Evolutionary conservation across 2,329 filamentous ascomycete genomes (phyloP), one percentile per base, ranked within the genome.

Genomic region (Neopestalotiopsis clavispora): DNA sequence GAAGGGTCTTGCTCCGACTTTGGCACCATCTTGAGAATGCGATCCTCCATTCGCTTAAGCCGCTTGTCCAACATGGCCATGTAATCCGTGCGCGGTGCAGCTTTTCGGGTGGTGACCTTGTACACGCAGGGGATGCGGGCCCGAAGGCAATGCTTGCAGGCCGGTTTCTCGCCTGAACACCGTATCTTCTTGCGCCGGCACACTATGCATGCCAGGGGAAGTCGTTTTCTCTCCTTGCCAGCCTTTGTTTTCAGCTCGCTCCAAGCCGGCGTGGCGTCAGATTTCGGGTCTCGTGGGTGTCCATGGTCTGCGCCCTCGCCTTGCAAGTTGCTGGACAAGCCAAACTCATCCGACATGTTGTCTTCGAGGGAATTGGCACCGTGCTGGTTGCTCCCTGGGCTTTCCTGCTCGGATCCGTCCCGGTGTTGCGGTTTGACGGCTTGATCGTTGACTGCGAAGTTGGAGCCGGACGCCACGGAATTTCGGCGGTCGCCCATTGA

Each of bases 21-120:
- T 0, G 96, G 95, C 34, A 98, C 92, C 69, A 95, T 92, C 79
- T 97, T 97, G 82, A 98, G 97, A 71, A 98, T 96, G 68, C 95
- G 91, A 76, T 98, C 95, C 80, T 99, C 96, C 96, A 98, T 98
- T 68, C 95, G 88, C 84, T 97, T 98, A 73, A 98, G 81, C 66
- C 96, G 89, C 82, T 97, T 98, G 82, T 98, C 96, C 75, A 98
- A 84, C 94, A 98, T 98, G 57, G 95, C 94, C 96, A 98, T 98
- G 80, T 98, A 98, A 80, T 98, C 96, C 20, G 96, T 98, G 66
- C 96, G 88, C 2, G 96, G 96, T 3, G 95, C 94, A 1, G 95
- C 94, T 80, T 98, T 98, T 70, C 96, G 88, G 4, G 95, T 94
- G 0, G 95, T 98, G 69, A 97, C 94, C 78, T 98, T 98, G 86